phyloP scores from a whole-genome alignment of 2,329 filamentous ascomycete species.

The Talaromyces sp. region DNA sequence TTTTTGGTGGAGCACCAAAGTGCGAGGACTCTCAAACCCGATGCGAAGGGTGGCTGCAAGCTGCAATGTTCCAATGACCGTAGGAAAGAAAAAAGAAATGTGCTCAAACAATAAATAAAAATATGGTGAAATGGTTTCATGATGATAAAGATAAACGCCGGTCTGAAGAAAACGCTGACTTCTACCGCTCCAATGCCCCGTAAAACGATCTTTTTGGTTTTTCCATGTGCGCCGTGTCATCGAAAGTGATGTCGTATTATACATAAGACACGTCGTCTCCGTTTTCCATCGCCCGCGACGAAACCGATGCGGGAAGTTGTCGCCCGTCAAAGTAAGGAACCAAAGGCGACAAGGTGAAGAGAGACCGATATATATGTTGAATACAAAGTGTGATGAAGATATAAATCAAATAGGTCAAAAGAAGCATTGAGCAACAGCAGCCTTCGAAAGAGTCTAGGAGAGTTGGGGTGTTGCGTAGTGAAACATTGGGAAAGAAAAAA shows the following conservation, averaged over 20 bases:
- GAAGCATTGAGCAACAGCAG: conserved; percentile 15
- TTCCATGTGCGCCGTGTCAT: conserved; percentile 20
- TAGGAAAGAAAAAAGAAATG: conserved; percentile 12
- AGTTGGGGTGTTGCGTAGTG: conserved; percentile 15
- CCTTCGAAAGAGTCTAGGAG: conserved; percentile 17
- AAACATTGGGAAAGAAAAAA: conserved; percentile 14
- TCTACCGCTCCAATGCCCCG: conserved; percentile 20
- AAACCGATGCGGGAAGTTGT: conserved; percentile 16
- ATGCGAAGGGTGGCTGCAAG: conserved; percentile 18
- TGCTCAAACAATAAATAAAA: conserved; percentile 12
- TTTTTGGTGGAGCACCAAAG: conserved; percentile 10
- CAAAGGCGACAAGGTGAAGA: conserved; percentile 8
- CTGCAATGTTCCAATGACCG: conserved; percentile 20
- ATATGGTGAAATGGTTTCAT: conserved; percentile 2
- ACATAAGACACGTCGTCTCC: conserved; percentile 21
- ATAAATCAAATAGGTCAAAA: conserved; percentile 14
- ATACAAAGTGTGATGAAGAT: conserved; percentile 7
- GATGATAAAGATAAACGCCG: conserved; percentile 21
- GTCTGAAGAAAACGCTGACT: conserved; percentile 15
- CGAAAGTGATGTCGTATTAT: conserved; percentile 21
- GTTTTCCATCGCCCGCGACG: conserved; percentile 20
- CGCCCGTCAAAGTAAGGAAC: conserved; percentile 2
- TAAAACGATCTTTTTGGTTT: conserved; percentile 20
- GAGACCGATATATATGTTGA: conserved; percentile 7
- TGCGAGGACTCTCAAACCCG: conserved; percentile 16